A percentile compares a stretch with the other conserved stretches of the same genome.
Conservation (phyloP, 2,329 filamentous ascomycete species). For the Cryphonectria japonica region DNA sequence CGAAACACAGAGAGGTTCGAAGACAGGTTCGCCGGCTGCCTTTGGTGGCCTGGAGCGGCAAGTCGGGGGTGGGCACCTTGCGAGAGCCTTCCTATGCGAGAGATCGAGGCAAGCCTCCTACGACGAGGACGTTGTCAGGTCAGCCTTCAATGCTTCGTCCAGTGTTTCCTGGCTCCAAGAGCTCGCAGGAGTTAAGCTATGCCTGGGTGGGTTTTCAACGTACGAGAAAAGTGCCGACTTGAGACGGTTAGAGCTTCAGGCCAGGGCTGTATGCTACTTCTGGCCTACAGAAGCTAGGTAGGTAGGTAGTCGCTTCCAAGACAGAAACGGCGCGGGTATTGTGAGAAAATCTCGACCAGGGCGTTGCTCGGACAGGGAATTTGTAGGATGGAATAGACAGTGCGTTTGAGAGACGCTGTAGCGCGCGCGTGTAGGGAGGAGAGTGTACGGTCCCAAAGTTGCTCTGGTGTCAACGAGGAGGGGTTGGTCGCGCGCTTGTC, state of each 20-base stretch:
- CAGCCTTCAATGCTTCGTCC: constrained; percentile 23
- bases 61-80: not conserved
- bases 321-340: not conserved
- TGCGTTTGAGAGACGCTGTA: not conserved
- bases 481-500: constrained; percentile 24
- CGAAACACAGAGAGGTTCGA: constrained; percentile 1
- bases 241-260: constrained; percentile 16
- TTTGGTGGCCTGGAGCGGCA: constrained; percentile 2
- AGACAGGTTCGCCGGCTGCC: constrained; percentile 11
- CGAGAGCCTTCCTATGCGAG: constrained; percentile 11
- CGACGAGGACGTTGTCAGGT: constrained; percentile 13
- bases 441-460: constrained; percentile 11
- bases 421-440: not conserved
- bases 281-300: constrained; percentile 1
- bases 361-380: not conserved
- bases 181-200: constrained; percentile 15
- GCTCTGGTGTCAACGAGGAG: constrained; percentile 17
- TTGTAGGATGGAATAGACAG: not conserved
- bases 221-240: constrained; percentile 23
- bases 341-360: not conserved
- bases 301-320: not conserved
- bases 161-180: constrained; percentile 5
- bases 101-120: constrained; percentile 7
- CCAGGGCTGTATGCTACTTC: constrained; percentile 17
- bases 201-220: constrained; percentile 25